Percentiles rank a stretch among this genome's conserved stretches.
Evolutionary conservation across 2,329 filamentous ascomycete species (phyloP).

Genomic region (Lizonia empirigonia): DNA sequence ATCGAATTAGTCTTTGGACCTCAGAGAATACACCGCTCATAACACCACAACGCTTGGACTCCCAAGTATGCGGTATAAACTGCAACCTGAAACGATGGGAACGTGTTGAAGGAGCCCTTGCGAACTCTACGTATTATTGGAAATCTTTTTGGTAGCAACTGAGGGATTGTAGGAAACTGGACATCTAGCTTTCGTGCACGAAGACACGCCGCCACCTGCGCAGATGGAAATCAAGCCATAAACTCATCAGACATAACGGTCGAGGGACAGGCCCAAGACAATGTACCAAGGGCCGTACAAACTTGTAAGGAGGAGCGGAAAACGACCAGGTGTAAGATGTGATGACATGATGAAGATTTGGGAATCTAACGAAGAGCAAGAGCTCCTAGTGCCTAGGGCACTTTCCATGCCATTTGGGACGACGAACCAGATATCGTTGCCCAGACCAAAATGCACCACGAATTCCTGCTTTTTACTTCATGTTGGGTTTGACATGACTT

Average conservation of each 20-base stretch:
- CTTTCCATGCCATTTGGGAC: slow-evolving; percentile 38
- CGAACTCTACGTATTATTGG: slow-evolving; percentile 24
- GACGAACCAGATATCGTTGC: slow-evolving; percentile 39
- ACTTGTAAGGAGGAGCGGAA: slow-evolving; percentile 12
- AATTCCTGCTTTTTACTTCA: slow-evolving; percentile 42
- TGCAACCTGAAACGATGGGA: neutral
- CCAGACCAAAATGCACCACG: slow-evolving; percentile 44
- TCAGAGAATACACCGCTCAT: too few species aligned
- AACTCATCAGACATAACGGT: slow-evolving; percentile 32
- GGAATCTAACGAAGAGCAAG: slow-evolving; percentile 46
- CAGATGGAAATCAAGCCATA: slow-evolving; percentile 14
- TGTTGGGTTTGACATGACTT: slow-evolving; percentile 30
- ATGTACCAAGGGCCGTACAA: slow-evolving; percentile 22
- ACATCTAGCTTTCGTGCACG: slow-evolving; percentile 15
- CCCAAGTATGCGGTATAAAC: too few species aligned
- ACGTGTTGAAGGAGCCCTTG: slow-evolving; percentile 18
- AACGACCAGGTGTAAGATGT: slow-evolving; percentile 24
- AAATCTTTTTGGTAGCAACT: slow-evolving; percentile 25
- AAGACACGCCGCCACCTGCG: slow-evolving; percentile 12
- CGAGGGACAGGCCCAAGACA: slow-evolving; percentile 22
- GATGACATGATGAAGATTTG: slow-evolving; percentile 46
- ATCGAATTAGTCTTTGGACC: too few species aligned
- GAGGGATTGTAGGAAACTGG: slow-evolving; percentile 26
- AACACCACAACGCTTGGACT: too few species aligned
- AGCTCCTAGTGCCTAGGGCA: slow-evolving; percentile 40